Conservation (phyloP, 192 early-diverging fungal species). For the Neocallimastix lanati region DNA sequence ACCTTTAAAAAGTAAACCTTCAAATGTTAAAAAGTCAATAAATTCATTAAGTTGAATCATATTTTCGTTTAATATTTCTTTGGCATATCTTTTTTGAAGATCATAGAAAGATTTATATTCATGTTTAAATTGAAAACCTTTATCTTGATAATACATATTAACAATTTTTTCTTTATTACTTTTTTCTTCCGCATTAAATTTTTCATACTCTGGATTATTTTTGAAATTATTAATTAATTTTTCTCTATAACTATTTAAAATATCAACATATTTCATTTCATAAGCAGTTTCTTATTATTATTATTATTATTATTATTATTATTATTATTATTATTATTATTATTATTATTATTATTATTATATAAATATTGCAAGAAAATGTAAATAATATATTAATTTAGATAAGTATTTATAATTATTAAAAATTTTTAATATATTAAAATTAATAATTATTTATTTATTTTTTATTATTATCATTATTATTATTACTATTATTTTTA, state of each 20-base stretch:
- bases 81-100: neutral
- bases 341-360: too few relatives aligned
- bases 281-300: neutral
- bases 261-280: neutral
- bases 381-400: too few relatives aligned
- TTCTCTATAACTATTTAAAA: neutral
- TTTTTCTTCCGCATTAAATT: neutral
- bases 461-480: too few relatives aligned
- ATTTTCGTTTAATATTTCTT: neutral
- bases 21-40: neutral
- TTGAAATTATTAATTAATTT: neutral
- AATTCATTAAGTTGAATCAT: neutral
- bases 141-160: neutral
- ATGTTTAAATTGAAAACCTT: neutral
- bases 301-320: too few relatives aligned
- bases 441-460: too few relatives aligned
- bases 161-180: neutral
- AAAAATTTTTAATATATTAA: too few relatives aligned
- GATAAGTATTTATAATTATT: too few relatives aligned
- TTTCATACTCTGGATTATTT: neutral
- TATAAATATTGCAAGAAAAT: too few relatives aligned
- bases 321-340: too few relatives aligned
- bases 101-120: neutral
- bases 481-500: too few relatives aligned
- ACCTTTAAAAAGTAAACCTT: neutral